Evolutionary conservation across 257 asterid genomes (phyloP).

Genomic region (Jacaranda copaia): DNA sequence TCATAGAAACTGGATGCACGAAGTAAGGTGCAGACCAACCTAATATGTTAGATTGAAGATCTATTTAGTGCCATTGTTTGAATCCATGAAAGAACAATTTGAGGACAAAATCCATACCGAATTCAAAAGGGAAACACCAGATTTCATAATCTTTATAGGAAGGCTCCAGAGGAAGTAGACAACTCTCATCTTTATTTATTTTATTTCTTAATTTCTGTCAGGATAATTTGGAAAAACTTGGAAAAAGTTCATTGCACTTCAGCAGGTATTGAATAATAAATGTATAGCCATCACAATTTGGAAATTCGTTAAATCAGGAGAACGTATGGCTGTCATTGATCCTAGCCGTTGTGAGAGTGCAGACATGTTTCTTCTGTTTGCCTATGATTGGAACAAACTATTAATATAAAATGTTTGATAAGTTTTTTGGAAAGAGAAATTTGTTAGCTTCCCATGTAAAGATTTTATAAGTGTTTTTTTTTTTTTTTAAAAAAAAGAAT

Average conservation of each 20-base stretch:
- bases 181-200: constrained; percentile 25
- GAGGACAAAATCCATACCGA: constrained; percentile 34
- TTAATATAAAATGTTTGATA: background rate
- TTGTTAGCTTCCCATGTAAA: too few species aligned
- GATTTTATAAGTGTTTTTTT: too few species aligned
- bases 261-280: background rate
- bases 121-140: constrained; percentile 26
- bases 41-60: background rate
- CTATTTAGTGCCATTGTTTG: background rate
- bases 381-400: constrained; percentile 1
- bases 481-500: too few species aligned
- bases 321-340: constrained; percentile 36
- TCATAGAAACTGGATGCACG: too few species aligned
- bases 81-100: background rate
- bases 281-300: constrained; percentile 12
- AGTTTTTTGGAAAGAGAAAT: background rate
- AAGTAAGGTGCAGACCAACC: background rate
- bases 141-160: constrained; percentile 35
- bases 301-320: constrained; percentile 37
- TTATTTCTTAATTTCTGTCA: background rate
- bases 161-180: constrained; percentile 37
- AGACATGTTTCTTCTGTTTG: background rate
- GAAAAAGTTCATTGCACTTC: background rate
- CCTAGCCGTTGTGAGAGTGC: background rate
- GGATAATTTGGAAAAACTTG: background rate